A percentile compares a stretch with the other conserved stretches of the same genome.
These are phyloP conservation scores for Puccinellia tenuiflora DNA, from an alignment of 176 grass and related monocot species.

Conservation along the genomic window DNA sequence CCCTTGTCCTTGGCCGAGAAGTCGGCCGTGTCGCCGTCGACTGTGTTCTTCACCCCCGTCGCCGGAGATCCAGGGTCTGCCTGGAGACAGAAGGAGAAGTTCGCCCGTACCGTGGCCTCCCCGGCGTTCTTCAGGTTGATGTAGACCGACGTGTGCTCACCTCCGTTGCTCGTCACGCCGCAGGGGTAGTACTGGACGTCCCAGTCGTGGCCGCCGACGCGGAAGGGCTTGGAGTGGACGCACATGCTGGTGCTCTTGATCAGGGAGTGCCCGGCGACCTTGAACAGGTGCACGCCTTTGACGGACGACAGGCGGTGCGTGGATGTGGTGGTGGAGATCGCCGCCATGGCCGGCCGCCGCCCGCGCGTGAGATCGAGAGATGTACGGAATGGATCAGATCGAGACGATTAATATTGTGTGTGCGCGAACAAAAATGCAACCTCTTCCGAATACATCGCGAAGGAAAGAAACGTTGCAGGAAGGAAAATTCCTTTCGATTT, in stretches of 20 bases:
- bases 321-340: background rate
- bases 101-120: background rate
- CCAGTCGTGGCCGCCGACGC: background rate
- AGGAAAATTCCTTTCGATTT: no score
- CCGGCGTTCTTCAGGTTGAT: background rate
- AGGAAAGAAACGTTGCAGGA: no score
- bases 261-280: background rate
- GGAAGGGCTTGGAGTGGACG: background rate
- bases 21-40: background rate
- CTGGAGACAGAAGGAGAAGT: background rate
- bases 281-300: background rate
- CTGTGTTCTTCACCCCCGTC: background rate
- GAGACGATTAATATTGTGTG: no score
- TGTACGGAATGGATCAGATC: no score
- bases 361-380: background rate
- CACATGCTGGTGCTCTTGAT: background rate
- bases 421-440: no score
- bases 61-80: background rate
- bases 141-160: background rate
- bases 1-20: background rate
- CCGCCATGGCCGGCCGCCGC: background rate
- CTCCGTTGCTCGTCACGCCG: no score
- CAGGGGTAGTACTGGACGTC: background rate
- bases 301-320: background rate
- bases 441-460: no score